These are phyloP conservation scores for Starmerella vitae DNA, from an alignment of 805 yeast species.

Conservation along the genomic window DNA sequence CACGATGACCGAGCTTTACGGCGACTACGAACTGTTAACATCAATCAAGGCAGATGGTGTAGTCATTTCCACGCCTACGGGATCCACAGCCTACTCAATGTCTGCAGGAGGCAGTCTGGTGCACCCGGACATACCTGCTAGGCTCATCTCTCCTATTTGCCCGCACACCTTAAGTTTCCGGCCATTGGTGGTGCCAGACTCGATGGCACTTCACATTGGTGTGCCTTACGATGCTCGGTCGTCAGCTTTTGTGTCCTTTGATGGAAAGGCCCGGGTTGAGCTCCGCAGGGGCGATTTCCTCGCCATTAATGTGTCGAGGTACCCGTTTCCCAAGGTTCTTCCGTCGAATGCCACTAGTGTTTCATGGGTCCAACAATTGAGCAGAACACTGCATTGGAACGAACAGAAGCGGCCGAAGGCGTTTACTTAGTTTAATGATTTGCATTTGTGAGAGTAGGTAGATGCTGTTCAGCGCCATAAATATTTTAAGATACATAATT, in stretches of 20 bases:
- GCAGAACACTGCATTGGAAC: constrained; percentile 74
- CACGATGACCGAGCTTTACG: constrained; percentile 76
- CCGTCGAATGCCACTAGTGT: constrained; percentile 38
- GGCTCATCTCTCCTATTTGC: constrained; percentile 87
- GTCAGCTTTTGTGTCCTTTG: constrained; percentile 95
- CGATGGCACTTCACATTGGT: constrained; percentile 70
- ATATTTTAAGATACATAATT: no score
- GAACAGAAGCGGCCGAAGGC: constrained; percentile 73
- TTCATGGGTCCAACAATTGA: constrained; percentile 74
- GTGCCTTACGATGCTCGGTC: constrained; percentile 73
- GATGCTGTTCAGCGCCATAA: no score
- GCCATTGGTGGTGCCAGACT: constrained; percentile 84
- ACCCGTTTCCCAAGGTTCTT: constrained; percentile 86
- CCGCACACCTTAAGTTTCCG: constrained; percentile 90
- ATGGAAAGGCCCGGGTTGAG: constrained; percentile 81
- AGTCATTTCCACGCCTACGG: constrained; percentile 88
- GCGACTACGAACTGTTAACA: constrained; percentile 72
- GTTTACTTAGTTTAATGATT: constrained; percentile 14
- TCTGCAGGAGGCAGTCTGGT: constrained; percentile 93
- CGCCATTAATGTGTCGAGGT: constrained; percentile 70
- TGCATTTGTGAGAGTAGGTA: no score
- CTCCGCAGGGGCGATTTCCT: constrained; percentile 72
- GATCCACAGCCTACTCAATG: constrained; percentile 88
- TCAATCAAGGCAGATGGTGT: constrained; percentile 91
- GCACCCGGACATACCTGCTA: constrained; percentile 87